Evolutionary conservation across 2,329 filamentous ascomycete genomes (phyloP).

Genomic region (Ascochyta rabiei): DNA sequence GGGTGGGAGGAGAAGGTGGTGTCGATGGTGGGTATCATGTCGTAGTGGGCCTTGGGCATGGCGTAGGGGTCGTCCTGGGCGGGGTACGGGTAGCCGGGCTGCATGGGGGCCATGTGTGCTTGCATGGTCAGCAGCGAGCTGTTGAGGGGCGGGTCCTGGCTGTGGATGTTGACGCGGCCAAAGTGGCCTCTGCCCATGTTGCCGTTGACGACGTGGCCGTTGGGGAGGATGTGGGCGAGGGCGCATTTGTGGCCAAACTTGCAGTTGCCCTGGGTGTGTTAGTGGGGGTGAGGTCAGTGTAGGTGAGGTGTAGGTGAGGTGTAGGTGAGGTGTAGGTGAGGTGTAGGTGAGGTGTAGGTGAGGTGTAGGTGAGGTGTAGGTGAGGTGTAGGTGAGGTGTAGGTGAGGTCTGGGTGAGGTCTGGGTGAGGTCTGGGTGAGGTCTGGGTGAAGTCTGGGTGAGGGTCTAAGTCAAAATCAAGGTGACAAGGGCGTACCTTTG

Average conservation of each 20-base stretch:
- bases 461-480: too few species aligned
- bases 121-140: slow-evolving; percentile 72
- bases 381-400: too few species aligned
- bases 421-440: too few species aligned
- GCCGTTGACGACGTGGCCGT: slow-evolving; percentile 89
- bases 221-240: slow-evolving; percentile 91
- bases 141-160: slow-evolving; percentile 74
- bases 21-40: slow-evolving; percentile 62
- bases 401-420: too few species aligned
- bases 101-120: slow-evolving; percentile 48
- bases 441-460: too few species aligned
- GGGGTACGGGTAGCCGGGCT: slow-evolving; percentile 50
- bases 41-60: slow-evolving; percentile 49
- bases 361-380: too few species aligned
- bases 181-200: slow-evolving; percentile 59
- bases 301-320: background rate
- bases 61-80: slow-evolving; percentile 50
- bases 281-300: too few species aligned
- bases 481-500: slow-evolving; percentile 83
- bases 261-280: slow-evolving; percentile 79
- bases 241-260: slow-evolving; percentile 98
- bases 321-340: too few species aligned
- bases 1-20: slow-evolving; percentile 64
- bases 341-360: too few species aligned
- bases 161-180: slow-evolving; percentile 71